phyloP scores from a whole-genome alignment of 2,329 filamentous ascomycete species.

The Trichothecium roseum region DNA sequence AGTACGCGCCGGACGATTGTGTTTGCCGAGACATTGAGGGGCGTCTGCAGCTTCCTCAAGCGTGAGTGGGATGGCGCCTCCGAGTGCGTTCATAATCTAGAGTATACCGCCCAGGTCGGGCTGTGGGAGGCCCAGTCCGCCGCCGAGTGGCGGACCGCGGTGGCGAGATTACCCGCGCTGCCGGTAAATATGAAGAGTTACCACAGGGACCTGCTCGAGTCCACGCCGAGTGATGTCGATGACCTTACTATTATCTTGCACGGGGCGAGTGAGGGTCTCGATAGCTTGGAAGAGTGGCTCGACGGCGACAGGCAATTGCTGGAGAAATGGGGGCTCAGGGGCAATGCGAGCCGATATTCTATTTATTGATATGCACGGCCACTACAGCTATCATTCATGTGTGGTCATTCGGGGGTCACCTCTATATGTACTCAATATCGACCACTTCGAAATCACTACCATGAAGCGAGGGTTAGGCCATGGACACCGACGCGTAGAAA shows the following conservation, averaged over 20 bases:
- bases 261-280: not conserved
- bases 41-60: constrained; percentile 3
- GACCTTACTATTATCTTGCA: not conserved
- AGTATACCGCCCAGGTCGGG: constrained; percentile 5
- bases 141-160: not conserved
- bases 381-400: no score
- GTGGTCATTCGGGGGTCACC: no score
- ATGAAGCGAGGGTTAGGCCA: constrained; percentile 1
- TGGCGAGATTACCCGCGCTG: not conserved
- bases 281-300: not conserved
- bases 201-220: constrained; percentile 1
- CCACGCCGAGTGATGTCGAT: not conserved
- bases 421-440: no score
- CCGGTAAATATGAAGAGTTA: not conserved
- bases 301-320: not conserved
- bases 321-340: constrained; percentile 1
- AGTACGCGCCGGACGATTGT: constrained; percentile 5
- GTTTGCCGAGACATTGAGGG: constrained; percentile 1
- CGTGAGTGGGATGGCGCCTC: constrained; percentile 5
- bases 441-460: no score
- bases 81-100: constrained; percentile 2
- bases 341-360: not conserved
- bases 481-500: constrained; percentile 3
- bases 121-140: constrained; percentile 6
- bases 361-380: no score